A percentile compares a stretch with the other conserved stretches of the same genome.
Evolutionary conservation across 805 yeast species (phyloP).

Genomic region (Barnettozyma californica): DNA sequence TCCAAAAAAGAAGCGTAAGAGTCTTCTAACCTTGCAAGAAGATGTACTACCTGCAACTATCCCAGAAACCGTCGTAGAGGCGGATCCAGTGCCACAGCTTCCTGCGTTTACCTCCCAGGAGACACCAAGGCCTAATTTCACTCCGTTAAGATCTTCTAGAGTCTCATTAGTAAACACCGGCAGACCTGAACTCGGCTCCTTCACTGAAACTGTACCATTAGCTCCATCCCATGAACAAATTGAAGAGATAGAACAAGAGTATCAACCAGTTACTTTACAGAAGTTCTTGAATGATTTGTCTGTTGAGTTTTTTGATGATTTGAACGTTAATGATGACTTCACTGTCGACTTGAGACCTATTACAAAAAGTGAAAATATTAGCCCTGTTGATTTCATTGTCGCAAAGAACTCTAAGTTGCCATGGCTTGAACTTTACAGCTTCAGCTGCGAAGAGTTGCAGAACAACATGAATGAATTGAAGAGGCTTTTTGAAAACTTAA

Average conservation of each 20-base stretch:
- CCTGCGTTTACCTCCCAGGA: slow-evolving; percentile 8
- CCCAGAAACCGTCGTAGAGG: background rate
- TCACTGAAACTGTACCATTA: slow-evolving; percentile 15
- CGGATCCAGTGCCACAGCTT: background rate
- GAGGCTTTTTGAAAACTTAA: slow-evolving; percentile 19
- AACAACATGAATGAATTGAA: slow-evolving; percentile 23
- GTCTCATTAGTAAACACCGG: slow-evolving; percentile 14
- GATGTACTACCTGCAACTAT: background rate
- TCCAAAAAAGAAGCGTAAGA: slow-evolving; percentile 20
- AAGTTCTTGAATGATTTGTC: slow-evolving; percentile 22
- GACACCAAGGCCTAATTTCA: slow-evolving; percentile 18
- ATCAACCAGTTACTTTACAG: slow-evolving; percentile 21
- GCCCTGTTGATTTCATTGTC: slow-evolving; percentile 16
- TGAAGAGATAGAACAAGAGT: slow-evolving; percentile 10
- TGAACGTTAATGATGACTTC: slow-evolving; percentile 22
- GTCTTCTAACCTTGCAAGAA: background rate
- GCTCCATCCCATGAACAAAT: slow-evolving; percentile 22
- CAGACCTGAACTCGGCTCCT: slow-evolving; percentile 14
- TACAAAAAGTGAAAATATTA: background rate
- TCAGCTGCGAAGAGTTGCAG: slow-evolving; percentile 26
- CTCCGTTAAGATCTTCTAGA: slow-evolving; percentile 21
- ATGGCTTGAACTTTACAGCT: slow-evolving; percentile 24
- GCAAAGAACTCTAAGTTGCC: slow-evolving; percentile 22
- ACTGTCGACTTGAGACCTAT: slow-evolving; percentile 15
- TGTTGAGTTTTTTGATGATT: slow-evolving; percentile 25